Percentiles rank a stretch among this genome's conserved stretches.
Conservation (phyloP, 441 rosid genomes). For the Macaranga tanarius region DNA sequence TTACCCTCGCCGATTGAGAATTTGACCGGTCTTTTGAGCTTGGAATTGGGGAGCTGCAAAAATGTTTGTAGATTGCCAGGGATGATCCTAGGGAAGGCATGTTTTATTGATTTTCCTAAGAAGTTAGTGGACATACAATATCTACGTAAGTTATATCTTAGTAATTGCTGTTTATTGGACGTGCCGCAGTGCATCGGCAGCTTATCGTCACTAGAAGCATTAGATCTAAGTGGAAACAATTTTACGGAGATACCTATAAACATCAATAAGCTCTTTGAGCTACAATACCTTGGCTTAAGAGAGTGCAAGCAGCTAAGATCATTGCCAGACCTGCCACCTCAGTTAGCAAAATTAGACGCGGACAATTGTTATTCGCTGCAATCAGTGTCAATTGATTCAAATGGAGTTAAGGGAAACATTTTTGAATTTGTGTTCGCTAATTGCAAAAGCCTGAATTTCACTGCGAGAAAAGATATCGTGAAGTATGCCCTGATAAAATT, state of each 20-base stretch:
- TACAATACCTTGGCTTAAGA: conserved; percentile 5
- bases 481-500: background rate
- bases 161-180: background rate
- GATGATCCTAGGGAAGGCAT: background rate
- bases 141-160: background rate
- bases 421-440: conserved; percentile 1
- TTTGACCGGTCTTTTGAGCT: background rate
- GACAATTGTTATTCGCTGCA: conserved; percentile 2
- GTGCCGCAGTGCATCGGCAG: background rate
- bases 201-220: conserved; percentile 1
- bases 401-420: background rate
- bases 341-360: background rate
- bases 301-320: conserved; percentile 5
- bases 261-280: conserved; percentile 8
- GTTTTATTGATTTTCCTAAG: too few relatives aligned
- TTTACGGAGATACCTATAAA: conserved; percentile 2
- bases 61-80: background rate
- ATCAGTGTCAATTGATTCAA: background rate
- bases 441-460: conserved; percentile 7
- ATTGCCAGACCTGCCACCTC: conserved; percentile 13
- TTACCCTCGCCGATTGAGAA: background rate
- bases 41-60: background rate
- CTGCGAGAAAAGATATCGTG: background rate
- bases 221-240: background rate
- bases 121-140: too few relatives aligned